phyloP scores from a whole-genome alignment of 768 basidiomycete species.

The Cystofilobasidium bisporidii region DNA sequence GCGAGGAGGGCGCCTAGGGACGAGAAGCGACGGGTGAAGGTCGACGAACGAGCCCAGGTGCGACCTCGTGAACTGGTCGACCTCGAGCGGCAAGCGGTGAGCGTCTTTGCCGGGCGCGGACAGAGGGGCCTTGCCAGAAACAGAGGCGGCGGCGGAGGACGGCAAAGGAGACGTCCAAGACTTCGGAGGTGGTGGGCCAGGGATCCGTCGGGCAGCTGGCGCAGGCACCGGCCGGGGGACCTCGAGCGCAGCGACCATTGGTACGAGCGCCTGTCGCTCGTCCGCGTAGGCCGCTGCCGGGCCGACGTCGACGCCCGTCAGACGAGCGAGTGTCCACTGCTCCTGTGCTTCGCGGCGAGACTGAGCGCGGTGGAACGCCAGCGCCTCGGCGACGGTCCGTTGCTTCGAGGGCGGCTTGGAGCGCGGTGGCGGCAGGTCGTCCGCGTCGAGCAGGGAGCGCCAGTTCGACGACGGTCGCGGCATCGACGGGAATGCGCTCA shows the following conservation, averaged over 20 bases:
- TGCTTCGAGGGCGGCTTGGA: not conserved
- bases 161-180: not conserved
- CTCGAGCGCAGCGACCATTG: not conserved
- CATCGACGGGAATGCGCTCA: too few relatives aligned
- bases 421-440: not conserved
- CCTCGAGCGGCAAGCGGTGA: not conserved
- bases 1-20: not conserved
- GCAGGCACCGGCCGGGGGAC: not conserved
- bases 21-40: not conserved
- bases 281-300: not conserved
- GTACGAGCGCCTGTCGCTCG: not conserved
- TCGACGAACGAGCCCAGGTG: not conserved
- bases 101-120: not conserved
- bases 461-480: not conserved
- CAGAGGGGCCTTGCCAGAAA: not conserved
- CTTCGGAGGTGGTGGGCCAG: not conserved
- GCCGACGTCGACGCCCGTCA: not conserved
- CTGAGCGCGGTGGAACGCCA: conserved; percentile 1
- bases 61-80: not conserved
- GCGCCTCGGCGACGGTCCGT: not conserved
- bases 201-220: not conserved
- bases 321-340: not conserved
- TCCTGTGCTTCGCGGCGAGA: not conserved
- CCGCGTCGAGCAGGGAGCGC: not conserved
- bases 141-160: not conserved